Conservation (phyloP, 2,329 filamentous ascomycete species). For the Aspergillus hiratsukae region DNA sequence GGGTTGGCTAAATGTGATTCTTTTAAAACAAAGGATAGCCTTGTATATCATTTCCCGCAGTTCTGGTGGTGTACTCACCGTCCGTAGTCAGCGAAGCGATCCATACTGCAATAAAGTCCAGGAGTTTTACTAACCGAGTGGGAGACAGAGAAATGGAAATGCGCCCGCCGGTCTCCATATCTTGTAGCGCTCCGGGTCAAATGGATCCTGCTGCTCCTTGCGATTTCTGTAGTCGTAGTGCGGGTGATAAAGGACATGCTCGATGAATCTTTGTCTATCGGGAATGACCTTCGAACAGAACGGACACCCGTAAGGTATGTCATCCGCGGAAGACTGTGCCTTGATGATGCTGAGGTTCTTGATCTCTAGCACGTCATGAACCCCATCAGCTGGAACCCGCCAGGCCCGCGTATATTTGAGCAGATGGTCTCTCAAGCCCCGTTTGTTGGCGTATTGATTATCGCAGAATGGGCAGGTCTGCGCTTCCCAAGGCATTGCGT, state of each 20-base stretch:
- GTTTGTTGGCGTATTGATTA: too few species aligned
- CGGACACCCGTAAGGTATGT: not conserved
- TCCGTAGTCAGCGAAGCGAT: not conserved
- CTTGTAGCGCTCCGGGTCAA: not conserved
- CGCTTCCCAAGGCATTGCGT: too few species aligned
- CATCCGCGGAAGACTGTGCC: too few species aligned
- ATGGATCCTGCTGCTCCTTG: not conserved
- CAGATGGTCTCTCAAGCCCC: too few species aligned
- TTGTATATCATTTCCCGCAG: conserved; percentile 3
- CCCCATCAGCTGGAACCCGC: too few species aligned
- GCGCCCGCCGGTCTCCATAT: not conserved
- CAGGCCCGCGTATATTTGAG: too few species aligned
- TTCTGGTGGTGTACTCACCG: not conserved
- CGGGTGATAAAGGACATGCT: not conserved
- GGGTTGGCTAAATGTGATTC: not conserved
- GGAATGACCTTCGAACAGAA: not conserved
- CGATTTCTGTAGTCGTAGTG: not conserved
- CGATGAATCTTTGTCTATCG: not conserved
- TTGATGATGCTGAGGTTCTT: too few species aligned
- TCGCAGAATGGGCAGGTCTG: too few species aligned
- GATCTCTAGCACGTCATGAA: too few species aligned
- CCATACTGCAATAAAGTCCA: not conserved
- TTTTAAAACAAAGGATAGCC: not conserved
- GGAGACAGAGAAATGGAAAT: conserved; percentile 4
- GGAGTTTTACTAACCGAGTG: not conserved